Base-by-base conservation (phyloP, 306 rosid genomes). In the Nissolia schottii region DNA sequence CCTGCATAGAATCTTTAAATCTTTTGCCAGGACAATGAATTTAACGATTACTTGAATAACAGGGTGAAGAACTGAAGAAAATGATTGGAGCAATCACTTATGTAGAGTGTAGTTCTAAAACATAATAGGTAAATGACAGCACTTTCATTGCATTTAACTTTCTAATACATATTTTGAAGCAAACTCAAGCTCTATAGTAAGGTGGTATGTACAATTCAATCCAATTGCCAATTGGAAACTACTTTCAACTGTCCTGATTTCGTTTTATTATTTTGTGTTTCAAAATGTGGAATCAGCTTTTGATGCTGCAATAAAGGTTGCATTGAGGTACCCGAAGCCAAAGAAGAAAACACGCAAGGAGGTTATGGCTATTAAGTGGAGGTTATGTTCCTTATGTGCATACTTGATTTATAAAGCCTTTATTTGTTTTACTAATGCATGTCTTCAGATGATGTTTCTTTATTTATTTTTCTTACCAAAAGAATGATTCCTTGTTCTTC, bases 61-160 rank as follows among this genome's bases (percentile, higher is more conserved):
- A 93, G 96, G 96, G 98, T 75, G 96, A 93, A 81, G 98, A 93
- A n/a, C 75, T 93, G 72, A 93, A 85, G 96, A 93, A 88, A 83
- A 58, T 80, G 77, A 93, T 93, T 50, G 96, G 98, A 40, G 96
- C 96, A 46, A 89, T 86, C 25, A 79, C 82, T n/a, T 93, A 90
- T 58, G 78, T 88, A 51, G 98, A 93, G 67, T 93, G 98, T 81
- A 93, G 98, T 85, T 90, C 98, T 27, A 93, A 93, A 85, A 90
- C 96, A 56, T 96, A 93, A 53, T 96, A 88, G 93, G 98, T 88
- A 65, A 80, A 55, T 22, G 7, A n/a, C n/a, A n/a, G n/a, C n/a
- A n/a, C n/a, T n/a, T n/a, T n/a, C n/a, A n/a, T n/a, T 63, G 43
- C 24, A 51, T 19, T 78, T 12, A 55, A 56, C 14, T 32, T 41